Base-by-base conservation (phyloP, 257 asterid genomes). In the Scutellaria minor region DNA sequence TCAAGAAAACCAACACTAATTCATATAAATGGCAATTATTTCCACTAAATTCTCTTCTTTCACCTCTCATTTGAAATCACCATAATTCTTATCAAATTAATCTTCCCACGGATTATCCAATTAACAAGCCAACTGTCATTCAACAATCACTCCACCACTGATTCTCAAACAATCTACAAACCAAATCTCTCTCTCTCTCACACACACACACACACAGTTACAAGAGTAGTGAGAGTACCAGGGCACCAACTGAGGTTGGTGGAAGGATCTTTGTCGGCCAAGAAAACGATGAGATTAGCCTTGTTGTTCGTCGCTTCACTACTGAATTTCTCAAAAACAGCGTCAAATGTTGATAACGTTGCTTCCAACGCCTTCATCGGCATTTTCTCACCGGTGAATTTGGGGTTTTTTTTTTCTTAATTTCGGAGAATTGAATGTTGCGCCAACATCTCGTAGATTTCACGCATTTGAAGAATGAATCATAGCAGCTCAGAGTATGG, bases 181-280 rank as follows among this genome's bases (percentile, higher is more conserved):
- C 14, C 22, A 42, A 59, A 12, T 22, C 9, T 53, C 20, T 20
- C 5, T 31, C 37, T 31, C 5, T 2, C 37, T 2, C 37, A 1
- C 37, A 2, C 37, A 31, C 37, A 2, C 37, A 31, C 37, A 31
- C 5, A 31, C 5, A 31, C 37, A 31, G 37, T 31, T 31, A 31
- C 5, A 31, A 18, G 37, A 31, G 37, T 31, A 9, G 15, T 1
- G 53, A 20, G 40, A 1, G 54, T 85, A 90, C 98, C 99, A 61
- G 97, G 97, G 85, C 99, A 94, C 97, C 99, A 94, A 46, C 97
- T 91, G 40, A 80, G 96, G 68, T 85, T 80, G 80, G 97, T 94
- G 76, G 96, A 82, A 41, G 97, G 93, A 0, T 89, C 99, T 7
- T 61, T 78, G 72, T 94, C 99, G 58, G 97, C 99, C 86, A 91